Percentiles rank a stretch among this genome's conserved stretches.
Conservation (phyloP, 768 basidiomycete genomes). For the Multifurca ochricompacta region DNA sequence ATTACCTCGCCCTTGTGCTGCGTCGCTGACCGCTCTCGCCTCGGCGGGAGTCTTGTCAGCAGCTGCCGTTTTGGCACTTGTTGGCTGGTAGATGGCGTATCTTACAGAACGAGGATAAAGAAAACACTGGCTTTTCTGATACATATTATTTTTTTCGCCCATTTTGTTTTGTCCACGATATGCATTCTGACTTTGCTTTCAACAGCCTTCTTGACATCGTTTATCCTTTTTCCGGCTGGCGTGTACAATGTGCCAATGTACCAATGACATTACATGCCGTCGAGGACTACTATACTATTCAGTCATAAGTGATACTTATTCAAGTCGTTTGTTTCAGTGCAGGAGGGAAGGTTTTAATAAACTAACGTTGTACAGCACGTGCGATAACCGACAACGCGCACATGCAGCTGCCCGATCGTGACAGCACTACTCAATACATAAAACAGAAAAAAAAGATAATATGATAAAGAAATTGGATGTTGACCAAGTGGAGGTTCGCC, state of each 20-base stretch:
- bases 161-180: background rate
- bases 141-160: background rate
- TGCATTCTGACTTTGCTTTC: background rate
- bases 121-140: constrained; percentile 23
- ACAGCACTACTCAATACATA: constrained; percentile 3
- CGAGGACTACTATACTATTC: too few relatives aligned
- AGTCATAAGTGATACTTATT: background rate
- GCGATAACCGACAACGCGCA: background rate
- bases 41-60: constrained; percentile 5
- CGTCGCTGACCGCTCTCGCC: constrained; percentile 8
- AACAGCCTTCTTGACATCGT: background rate
- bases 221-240: background rate
- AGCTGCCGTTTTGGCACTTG: constrained; percentile 16
- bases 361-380: constrained; percentile 7
- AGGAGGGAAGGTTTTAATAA: background rate
- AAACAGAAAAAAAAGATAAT: background rate
- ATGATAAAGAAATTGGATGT: background rate
- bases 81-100: constrained; percentile 6
- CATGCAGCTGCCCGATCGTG: background rate
- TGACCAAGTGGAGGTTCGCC: background rate
- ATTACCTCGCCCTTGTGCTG: constrained; percentile 11
- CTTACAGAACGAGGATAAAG: constrained; percentile 9
- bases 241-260: too few relatives aligned
- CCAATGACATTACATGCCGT: too few relatives aligned
- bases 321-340: background rate